phyloP scores from a whole-genome alignment of 2,329 filamentous ascomycete species.

The Phyllosticta capitalensis region DNA sequence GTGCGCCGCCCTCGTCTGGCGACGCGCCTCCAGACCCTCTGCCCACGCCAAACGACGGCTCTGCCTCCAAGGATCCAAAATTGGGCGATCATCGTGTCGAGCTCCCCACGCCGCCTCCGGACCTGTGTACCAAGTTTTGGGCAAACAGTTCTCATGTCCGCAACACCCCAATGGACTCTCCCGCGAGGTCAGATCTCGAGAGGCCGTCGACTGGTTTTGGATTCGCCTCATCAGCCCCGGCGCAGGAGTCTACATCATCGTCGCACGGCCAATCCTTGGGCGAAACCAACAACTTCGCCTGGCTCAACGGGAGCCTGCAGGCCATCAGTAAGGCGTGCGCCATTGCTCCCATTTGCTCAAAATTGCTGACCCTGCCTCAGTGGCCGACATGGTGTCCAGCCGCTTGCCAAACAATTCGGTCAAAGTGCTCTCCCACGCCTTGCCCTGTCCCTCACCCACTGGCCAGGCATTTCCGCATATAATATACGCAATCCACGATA shows the following conservation, averaged over 20 bases:
- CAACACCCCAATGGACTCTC: slow-evolving; percentile 29
- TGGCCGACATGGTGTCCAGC: slow-evolving; percentile 22
- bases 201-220: slow-evolving; percentile 8
- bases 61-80: not conserved
- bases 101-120: slow-evolving; percentile 37
- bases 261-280: not conserved
- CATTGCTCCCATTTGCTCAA: not conserved
- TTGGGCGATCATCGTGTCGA: slow-evolving; percentile 24
- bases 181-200: slow-evolving; percentile 29
- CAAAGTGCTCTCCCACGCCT: slow-evolving; percentile 50
- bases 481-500: slow-evolving; percentile 46
- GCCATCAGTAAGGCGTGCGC: slow-evolving; percentile 22
- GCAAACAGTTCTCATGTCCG: slow-evolving; percentile 26
- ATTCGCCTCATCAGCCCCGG: slow-evolving; percentile 13
- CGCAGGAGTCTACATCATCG: not conserved
- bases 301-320: slow-evolving; percentile 23
- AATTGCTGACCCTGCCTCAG: slow-evolving; percentile 16
- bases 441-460: slow-evolving; percentile 44
- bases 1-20: slow-evolving; percentile 11
- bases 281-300: slow-evolving; percentile 17
- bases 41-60: slow-evolving; percentile 1
- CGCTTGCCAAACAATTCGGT: slow-evolving; percentile 33
- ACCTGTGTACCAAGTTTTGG: slow-evolving; percentile 33
- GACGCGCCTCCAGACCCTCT: not conserved
- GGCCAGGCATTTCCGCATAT: slow-evolving; percentile 46